phyloP scores from a whole-genome alignment of 148 eudicot species.

The Silene conica region DNA sequence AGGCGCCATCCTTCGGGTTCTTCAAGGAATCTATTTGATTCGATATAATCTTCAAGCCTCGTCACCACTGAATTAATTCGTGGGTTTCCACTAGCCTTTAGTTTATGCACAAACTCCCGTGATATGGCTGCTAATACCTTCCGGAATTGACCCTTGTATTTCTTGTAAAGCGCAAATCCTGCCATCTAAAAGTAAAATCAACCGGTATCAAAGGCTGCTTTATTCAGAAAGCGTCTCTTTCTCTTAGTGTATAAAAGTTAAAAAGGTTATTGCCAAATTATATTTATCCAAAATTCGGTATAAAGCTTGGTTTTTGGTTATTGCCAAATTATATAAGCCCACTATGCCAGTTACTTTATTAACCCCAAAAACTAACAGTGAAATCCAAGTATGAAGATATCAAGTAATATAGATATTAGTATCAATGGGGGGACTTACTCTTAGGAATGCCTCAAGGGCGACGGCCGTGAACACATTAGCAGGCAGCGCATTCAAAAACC shows the following conservation, averaged over 20 bases:
- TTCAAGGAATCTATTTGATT: conserved; percentile 40
- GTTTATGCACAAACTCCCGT: conserved; percentile 41
- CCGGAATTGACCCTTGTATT: conserved; percentile 64
- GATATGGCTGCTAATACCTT: conserved; percentile 53
- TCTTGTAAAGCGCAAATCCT: conserved; percentile 64
- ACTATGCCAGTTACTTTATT: no score
- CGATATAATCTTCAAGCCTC: conserved; percentile 44
- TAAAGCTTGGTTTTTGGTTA: not conserved
- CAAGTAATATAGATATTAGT: not conserved
- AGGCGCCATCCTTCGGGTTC: conserved; percentile 80
- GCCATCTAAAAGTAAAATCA: conserved; percentile 55
- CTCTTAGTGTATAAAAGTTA: not conserved
- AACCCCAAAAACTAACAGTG: not conserved
- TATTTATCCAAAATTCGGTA: not conserved
- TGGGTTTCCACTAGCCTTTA: conserved; percentile 39
- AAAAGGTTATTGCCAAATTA: not conserved
- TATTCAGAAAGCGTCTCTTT: not conserved
- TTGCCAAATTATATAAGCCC: no score
- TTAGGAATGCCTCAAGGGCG: conserved; percentile 73
- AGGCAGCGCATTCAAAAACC: conserved; percentile 78
- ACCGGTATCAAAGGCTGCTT: no score
- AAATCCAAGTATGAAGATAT: not conserved
- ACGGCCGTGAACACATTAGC: conserved; percentile 60
- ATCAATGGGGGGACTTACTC: conserved; percentile 40
- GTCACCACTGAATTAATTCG: conserved; percentile 32